phyloP scores from a whole-genome alignment of 2,329 filamentous ascomycete species.

The Escovopsis sp. region DNA sequence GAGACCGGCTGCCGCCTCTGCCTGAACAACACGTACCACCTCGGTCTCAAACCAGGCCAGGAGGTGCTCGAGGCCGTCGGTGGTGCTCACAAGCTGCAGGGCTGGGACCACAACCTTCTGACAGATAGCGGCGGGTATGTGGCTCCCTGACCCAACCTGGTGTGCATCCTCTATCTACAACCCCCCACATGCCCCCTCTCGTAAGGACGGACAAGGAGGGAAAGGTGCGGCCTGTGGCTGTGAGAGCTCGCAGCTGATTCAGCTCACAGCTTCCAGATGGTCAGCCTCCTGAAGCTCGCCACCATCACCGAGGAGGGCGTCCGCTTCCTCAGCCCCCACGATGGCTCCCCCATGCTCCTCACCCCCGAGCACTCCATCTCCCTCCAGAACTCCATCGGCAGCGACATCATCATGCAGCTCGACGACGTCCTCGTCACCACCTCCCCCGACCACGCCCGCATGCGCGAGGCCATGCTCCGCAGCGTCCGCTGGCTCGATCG shows the following conservation, averaged over 20 bases:
- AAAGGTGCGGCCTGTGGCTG: conserved; percentile 5
- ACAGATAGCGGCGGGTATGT: conserved; percentile 61
- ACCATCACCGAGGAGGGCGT: conserved; percentile 93
- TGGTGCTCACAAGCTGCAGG: conserved; percentile 85
- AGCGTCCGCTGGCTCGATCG: conserved; percentile 92
- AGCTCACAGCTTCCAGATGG: conserved; percentile 79
- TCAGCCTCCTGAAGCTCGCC: conserved; percentile 82
- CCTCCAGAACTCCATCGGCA: conserved; percentile 91
- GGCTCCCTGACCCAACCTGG: no score
- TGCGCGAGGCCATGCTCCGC: conserved; percentile 88
- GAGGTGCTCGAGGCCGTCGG: conserved; percentile 74
- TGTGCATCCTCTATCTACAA: no score
- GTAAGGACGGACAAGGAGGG: no score
- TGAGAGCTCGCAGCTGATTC: no score
- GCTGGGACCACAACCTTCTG: conserved; percentile 89
- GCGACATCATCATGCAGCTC: conserved; percentile 98
- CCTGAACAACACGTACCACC: conserved; percentile 95
- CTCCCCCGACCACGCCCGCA: conserved; percentile 72
- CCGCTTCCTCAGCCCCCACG: conserved; percentile 88
- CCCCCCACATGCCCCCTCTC: not conserved
- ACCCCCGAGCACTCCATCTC: conserved; percentile 95
- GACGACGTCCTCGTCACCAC: conserved; percentile 97
- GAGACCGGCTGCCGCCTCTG: conserved; percentile 80
- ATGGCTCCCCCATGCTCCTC: conserved; percentile 87
- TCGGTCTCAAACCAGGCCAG: conserved; percentile 89